Evolutionary conservation across 2,329 filamentous ascomycete species (phyloP).

Genomic region (Ilyonectria destructans): DNA sequence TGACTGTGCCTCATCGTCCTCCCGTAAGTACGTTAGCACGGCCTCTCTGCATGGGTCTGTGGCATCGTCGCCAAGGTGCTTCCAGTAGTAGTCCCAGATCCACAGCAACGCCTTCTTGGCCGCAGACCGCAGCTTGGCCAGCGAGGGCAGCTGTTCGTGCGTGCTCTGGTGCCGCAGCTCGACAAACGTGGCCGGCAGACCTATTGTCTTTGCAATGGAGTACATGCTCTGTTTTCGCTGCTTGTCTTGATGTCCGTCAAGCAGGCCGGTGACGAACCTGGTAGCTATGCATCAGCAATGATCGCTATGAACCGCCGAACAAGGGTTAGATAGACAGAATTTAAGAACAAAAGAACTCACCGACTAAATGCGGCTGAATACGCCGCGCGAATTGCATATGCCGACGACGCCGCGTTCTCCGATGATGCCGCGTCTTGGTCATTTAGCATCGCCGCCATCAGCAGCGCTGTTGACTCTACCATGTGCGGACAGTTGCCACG

Average conservation of each 20-base stretch:
- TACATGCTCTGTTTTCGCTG: slow-evolving; percentile 82
- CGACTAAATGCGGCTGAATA: slow-evolving; percentile 84
- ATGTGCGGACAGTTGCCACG: slow-evolving; percentile 84
- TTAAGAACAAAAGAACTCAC: slow-evolving; percentile 61
- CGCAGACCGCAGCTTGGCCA: slow-evolving; percentile 80
- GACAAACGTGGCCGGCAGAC: slow-evolving; percentile 84
- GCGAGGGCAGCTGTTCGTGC: slow-evolving; percentile 87
- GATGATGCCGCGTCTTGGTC: slow-evolving; percentile 64
- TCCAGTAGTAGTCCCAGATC: slow-evolving; percentile 95
- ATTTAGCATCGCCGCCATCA: slow-evolving; percentile 79
- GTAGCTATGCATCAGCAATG: slow-evolving; percentile 13
- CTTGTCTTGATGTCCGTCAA: slow-evolving; percentile 81
- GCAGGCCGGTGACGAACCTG: slow-evolving; percentile 85
- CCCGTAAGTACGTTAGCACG: slow-evolving; percentile 59
- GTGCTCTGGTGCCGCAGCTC: slow-evolving; percentile 92
- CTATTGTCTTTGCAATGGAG: slow-evolving; percentile 77
- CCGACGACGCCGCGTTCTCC: slow-evolving; percentile 59
- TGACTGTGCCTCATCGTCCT: slow-evolving; percentile 50
- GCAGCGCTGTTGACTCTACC: slow-evolving; percentile 83
- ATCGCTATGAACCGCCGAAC: not conserved
- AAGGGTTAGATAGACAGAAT: not conserved
- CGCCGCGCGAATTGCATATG: slow-evolving; percentile 76
- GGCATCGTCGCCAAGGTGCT: slow-evolving; percentile 58
- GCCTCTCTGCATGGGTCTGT: slow-evolving; percentile 53
- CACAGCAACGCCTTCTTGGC: slow-evolving; percentile 81